A percentile compares a stretch with the other conserved stretches of the same genome.
Conservation (phyloP, 805 yeast genomes). For the Starmera amethionina region DNA sequence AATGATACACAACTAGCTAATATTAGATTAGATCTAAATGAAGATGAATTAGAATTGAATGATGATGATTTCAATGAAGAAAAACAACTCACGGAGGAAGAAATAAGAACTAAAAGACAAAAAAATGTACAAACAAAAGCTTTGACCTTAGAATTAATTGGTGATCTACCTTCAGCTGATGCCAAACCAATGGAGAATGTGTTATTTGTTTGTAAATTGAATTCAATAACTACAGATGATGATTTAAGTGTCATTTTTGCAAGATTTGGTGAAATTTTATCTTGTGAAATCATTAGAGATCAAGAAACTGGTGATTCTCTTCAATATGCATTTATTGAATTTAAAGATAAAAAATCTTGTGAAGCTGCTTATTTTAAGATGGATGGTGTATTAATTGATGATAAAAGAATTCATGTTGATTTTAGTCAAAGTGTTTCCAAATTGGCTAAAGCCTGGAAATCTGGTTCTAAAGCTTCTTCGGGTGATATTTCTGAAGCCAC, state of each 20-base stretch:
- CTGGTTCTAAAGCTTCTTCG: neutral
- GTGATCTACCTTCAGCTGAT: slow-evolving; percentile 50
- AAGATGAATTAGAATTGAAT: slow-evolving; percentile 12
- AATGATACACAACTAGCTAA: slow-evolving; percentile 24
- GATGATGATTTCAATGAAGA: slow-evolving; percentile 16
- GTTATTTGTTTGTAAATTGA: slow-evolving; percentile 53
- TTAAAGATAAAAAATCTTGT: slow-evolving; percentile 33
- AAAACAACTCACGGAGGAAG: slow-evolving; percentile 15
- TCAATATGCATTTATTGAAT: slow-evolving; percentile 60
- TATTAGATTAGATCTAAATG: slow-evolving; percentile 12
- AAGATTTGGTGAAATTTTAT: slow-evolving; percentile 46
- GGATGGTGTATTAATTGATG: slow-evolving; percentile 57
- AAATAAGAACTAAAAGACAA: slow-evolving; percentile 16
- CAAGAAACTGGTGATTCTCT: slow-evolving; percentile 36
- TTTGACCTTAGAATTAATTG: slow-evolving; percentile 50
- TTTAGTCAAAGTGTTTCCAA: slow-evolving; percentile 47
- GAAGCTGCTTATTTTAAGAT: slow-evolving; percentile 55
- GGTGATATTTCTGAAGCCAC: too few relatives aligned
- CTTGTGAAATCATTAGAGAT: slow-evolving; percentile 45
- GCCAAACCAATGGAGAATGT: slow-evolving; percentile 53
- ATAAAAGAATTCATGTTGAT: slow-evolving; percentile 53
- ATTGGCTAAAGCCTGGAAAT: slow-evolving; percentile 18
- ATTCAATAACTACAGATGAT: slow-evolving; percentile 49
- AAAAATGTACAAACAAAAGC: slow-evolving; percentile 42
- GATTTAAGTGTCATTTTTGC: slow-evolving; percentile 47